Evolutionary conservation across 352 stramenopile genomes (phyloP), one percentile per base, ranked within the genome.

Genomic region (Phytophthora podocarpi): DNA sequence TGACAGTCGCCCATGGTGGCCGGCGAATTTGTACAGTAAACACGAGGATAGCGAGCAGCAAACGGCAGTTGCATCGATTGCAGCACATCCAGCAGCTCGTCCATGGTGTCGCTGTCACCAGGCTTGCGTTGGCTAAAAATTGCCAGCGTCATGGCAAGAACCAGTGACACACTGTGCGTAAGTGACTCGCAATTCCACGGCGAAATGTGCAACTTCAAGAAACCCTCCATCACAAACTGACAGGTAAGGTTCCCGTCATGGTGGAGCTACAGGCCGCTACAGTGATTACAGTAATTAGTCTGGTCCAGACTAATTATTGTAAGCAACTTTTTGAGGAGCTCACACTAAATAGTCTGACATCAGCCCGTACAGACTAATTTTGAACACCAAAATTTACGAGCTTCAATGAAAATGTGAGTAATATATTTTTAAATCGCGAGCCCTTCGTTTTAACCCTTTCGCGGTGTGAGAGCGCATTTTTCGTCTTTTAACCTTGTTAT

Each of bases 211-310:
- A 98, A 71, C 45, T 97, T 80, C n/a, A 98, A 68, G 53, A 99
- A 99, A 1, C 96, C 96, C 74, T 98, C 92, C 95, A 99, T 99
- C 24, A 99, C 94, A 49, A 98, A 98, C 71, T 99, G 96, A 11
- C 96, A 96, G 0, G 96, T 96, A 66, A 98, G 4, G 96, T 99
- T 27, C 95, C 96, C 2, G 96, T 98, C 87, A 99, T 98, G 21
- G 96, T 98, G 28, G 87, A 95, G 67, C 84, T 96, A n/a, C n/a
- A n/a, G n/a, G n/a, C n/a, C n/a, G n/a, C n/a, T n/a, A n/a, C n/a
- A n/a, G n/a, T n/a, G n/a, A n/a, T n/a, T n/a, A n/a, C n/a, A n/a
- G n/a, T n/a, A n/a, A n/a, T n/a, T n/a, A n/a, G n/a, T n/a, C n/a
- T n/a, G n/a, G n/a, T n/a, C n/a, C n/a, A n/a, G n/a, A n/a, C n/a